Conservation (phyloP, 108 stramenopile genomes). For the Heterococcus sp. region DNA sequence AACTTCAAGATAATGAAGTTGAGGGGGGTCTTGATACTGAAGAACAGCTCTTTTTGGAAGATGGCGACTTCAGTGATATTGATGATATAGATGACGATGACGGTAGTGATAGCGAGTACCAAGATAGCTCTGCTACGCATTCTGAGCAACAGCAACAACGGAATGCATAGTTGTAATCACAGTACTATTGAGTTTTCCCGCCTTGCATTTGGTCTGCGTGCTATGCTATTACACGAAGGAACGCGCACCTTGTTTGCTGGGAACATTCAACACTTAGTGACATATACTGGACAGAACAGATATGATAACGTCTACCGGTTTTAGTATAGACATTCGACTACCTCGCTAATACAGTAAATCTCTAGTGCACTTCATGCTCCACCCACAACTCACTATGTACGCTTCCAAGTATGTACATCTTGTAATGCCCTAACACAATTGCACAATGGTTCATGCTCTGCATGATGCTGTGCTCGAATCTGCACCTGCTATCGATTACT, state of each 20-base stretch:
- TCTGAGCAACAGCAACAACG: neutral
- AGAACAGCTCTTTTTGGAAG: neutral
- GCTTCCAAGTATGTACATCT: neutral
- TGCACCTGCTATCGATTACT: neutral
- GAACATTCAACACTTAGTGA: no score
- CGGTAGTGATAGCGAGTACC: neutral
- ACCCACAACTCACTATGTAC: no score
- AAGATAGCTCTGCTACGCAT: neutral
- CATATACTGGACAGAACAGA: no score
- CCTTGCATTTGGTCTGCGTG: neutral
- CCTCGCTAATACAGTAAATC: no score
- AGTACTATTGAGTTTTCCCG: no score
- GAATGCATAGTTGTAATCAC: neutral
- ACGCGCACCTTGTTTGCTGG: no score
- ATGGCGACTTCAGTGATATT: conserved; percentile 3
- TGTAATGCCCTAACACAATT: neutral
- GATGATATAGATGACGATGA: neutral
- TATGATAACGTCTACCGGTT: no score
- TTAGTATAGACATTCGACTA: no score
- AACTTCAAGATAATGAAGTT: conserved; percentile 1
- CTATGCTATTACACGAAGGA: neutral
- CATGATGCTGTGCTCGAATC: neutral
- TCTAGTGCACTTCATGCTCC: no score
- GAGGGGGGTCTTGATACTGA: conserved; percentile 7
- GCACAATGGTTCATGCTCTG: neutral